Base-by-base conservation (phyloP, 1,284 basidiomycete species). In the Ceratobasidium sp. region DNA sequence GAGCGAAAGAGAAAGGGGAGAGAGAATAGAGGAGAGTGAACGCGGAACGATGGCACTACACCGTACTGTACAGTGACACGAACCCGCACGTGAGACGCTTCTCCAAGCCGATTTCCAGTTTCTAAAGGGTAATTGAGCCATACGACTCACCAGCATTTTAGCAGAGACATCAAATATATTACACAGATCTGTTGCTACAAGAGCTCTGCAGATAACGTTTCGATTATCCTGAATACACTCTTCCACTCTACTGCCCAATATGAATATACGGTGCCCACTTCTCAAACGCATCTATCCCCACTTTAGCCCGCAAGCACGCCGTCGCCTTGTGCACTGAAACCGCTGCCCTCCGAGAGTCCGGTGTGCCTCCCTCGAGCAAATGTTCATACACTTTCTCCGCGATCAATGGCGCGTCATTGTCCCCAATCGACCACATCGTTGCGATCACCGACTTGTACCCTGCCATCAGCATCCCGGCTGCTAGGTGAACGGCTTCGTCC, bases 401-500 rank as follows among this genome's bases (percentile, higher is more conserved):
- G 22, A 73, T n/a, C 5, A 48, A 14, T n/a, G 71, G 71, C n/a
- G 60, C 71, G 56, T 71, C 53, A 6, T 7, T 31, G 27, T 57
- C 54, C n/a, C 2, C 27, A 7, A 57, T 57, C 4, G 54, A 57
- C 54, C 31, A 60, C 67, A 57, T 71, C 27, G 67, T 71, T 7
- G 48, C 67, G 36, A 71, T 54, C 19, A 71, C 67, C 8, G 27
- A 33, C 24, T 6, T 5, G 48, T 36, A 71, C 5, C 67, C 67
- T 27, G 59, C 56, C 60, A 73, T 41, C 44, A 66, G 71, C 71
- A 73, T 44, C 4, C 71, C 57, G 4, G 71, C 57, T 2, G 71
- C 71, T 14, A 73, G 71, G 64, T 73, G 71, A 17, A 73, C 19
- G 7, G 50, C 44, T 44, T 64, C 71, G 57, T 73, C 71, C 24